phyloP scores from a whole-genome alignment of 169 alveolate species.

The Blepharisma undulans region DNA sequence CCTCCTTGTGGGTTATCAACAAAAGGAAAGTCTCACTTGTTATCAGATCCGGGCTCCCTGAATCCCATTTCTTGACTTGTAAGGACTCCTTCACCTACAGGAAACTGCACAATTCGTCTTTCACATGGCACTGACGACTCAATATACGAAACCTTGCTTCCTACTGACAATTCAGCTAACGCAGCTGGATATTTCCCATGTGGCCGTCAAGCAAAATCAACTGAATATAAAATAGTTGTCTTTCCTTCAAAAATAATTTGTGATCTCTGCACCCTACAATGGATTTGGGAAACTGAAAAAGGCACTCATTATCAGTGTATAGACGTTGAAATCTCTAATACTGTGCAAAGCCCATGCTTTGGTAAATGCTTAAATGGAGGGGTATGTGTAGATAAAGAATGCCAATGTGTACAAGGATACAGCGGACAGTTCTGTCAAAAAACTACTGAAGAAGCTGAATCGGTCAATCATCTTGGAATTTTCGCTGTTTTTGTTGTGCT shows the following conservation, averaged over 20 bases:
- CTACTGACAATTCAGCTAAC: background rate
- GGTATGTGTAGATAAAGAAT: background rate
- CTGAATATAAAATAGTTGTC: background rate
- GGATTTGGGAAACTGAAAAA: slow-evolving; percentile 22
- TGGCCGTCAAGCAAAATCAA: background rate
- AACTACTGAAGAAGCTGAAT: background rate
- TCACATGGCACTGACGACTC: background rate
- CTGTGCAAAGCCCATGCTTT: background rate
- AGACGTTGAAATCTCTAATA: slow-evolving; percentile 1
- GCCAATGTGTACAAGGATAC: slow-evolving; percentile 5
- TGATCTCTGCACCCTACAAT: slow-evolving; percentile 27
- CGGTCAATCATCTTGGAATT: background rate
- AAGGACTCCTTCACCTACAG: background rate
- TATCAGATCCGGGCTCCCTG: slow-evolving; percentile 36
- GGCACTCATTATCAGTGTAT: slow-evolving; percentile 20
- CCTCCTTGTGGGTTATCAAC: slow-evolving; percentile 31
- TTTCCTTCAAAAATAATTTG: slow-evolving; percentile 18
- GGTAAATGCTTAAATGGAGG: slow-evolving; percentile 40
- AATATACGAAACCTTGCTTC: background rate
- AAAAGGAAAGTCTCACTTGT: slow-evolving; percentile 34
- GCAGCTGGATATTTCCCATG: slow-evolving; percentile 4
- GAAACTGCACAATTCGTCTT: slow-evolving; percentile 20
- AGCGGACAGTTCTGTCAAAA: slow-evolving; percentile 14
- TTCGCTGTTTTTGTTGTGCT: background rate
- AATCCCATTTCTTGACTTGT: slow-evolving; percentile 4